Evolutionary conservation across 305 asterid species (phyloP), one percentile per base, ranked within the genome.

Genomic region (Euphrasia arctica): DNA sequence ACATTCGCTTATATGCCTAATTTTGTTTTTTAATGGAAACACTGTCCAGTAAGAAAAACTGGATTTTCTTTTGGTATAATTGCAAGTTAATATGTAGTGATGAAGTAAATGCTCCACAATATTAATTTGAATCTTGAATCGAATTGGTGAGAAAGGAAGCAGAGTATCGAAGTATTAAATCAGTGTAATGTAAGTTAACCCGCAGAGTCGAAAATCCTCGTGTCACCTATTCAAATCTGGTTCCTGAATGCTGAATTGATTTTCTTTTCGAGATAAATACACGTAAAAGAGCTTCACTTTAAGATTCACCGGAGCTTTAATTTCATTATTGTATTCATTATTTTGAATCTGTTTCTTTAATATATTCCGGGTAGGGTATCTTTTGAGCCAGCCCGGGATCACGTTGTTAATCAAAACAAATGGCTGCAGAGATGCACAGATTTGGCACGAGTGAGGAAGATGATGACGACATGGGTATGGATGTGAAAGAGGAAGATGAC

Each of bases 381-480:
- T 51, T 70, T 70, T 55, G 58, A 62, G 63, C 66, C 13, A 5
- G 9, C 36, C 60, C 9, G 71, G 70, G 70, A 60, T 29, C 58
- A 39, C 3, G 0, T 39, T 39, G 9, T 39, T 39, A 7, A 39
- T 39, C 2, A 9, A 1, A 4, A 32, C 41, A 25, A 6, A 54
- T 51, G 57, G 27, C 57, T 14, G 22, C 57, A 51, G 87, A 81
- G 78, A 86, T 88, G 81, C 97, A 79, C 67, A 86, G 93, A 75
- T 93, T 88, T 63, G 87, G 76, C 49, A 72, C 80, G 9, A 83
- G 89, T 67, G 99, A 90, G 75, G 97, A 93, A 58, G 95, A 89
- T 54, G 98, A 90, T 66, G 97, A 88, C 41, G 97, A 92, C 58
- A 85, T 84, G 92, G 97, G 90, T 65, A 83, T 84, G 91, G 97